phyloP scores from a whole-genome alignment of 306 rosid species.

The Senna tora region DNA sequence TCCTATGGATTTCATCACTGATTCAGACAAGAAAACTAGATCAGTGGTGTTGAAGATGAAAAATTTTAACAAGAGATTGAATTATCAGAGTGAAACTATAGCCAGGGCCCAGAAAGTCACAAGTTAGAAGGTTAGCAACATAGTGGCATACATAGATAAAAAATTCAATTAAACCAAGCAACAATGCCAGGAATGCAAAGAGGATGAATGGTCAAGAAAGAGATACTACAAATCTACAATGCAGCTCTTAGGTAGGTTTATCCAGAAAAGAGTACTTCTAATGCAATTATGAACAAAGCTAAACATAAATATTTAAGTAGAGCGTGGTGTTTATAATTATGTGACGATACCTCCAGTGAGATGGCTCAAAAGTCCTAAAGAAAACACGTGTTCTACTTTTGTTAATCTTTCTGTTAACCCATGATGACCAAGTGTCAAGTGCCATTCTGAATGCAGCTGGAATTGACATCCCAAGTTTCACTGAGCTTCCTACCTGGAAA shows the following conservation, averaged over 20 bases:
- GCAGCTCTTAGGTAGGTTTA: constrained; percentile 10
- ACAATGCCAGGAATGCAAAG: constrained; percentile 1
- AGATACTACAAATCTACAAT: background rate
- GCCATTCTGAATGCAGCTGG: constrained; percentile 65
- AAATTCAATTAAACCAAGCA: constrained; percentile 10
- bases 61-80: constrained; percentile 24
- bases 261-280: constrained; percentile 9
- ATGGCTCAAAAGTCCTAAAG: constrained; percentile 82
- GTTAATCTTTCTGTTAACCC: constrained; percentile 65
- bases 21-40: constrained; percentile 39
- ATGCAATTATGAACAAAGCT: constrained; percentile 24
- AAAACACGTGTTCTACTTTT: constrained; percentile 59
- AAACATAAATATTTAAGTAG: constrained; percentile 22
- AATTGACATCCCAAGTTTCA: constrained; percentile 69
- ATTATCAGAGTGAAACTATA: background rate
- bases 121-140: constrained; percentile 18
- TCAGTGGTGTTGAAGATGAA: constrained; percentile 33
- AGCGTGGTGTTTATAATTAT: constrained; percentile 31
- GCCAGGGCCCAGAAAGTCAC: constrained; percentile 17
- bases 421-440: constrained; percentile 71
- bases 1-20: constrained; percentile 63
- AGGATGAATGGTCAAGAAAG: constrained; percentile 2
- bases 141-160: background rate
- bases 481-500: constrained; percentile 65
- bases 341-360: constrained; percentile 81